A percentile compares a stretch with the other conserved stretches of the same genome.
Conservation (phyloP, 164 flowering plant species). For the Nymphaea thermarum region DNA sequence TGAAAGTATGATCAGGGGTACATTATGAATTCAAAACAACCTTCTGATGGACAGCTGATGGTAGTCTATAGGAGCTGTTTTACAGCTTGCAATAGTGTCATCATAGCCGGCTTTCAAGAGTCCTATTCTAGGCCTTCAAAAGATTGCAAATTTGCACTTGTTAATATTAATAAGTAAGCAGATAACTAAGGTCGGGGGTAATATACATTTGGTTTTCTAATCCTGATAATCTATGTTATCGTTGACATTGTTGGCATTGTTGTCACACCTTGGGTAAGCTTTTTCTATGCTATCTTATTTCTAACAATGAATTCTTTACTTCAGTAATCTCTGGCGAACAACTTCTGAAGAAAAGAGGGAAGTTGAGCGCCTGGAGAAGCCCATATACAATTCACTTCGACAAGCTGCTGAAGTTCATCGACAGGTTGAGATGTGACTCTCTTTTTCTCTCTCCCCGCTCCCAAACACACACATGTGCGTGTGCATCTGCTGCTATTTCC, state of each 20-base stretch:
- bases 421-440: constrained; percentile 39
- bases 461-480: background rate
- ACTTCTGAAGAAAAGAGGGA: constrained; percentile 97
- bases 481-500: too few species aligned
- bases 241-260: background rate
- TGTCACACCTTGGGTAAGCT: background rate
- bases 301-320: background rate
- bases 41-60: too few species aligned
- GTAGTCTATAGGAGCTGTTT: too few species aligned
- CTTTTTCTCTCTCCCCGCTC: background rate
- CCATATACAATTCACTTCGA: constrained; percentile 75
- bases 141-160: too few species aligned
- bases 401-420: constrained; percentile 99
- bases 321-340: constrained; percentile 89
- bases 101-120: too few species aligned
- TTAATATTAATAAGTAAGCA: too few species aligned
- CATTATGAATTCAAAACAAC: too few species aligned
- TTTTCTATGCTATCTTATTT: background rate
- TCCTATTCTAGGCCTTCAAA: too few species aligned
- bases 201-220: background rate
- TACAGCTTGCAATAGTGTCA: too few species aligned
- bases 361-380: constrained; percentile 84
- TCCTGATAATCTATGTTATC: background rate
- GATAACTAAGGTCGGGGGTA: too few species aligned
- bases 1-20: too few species aligned